These are phyloP conservation scores for Hura crepitans DNA, from an alignment of 441 rosid species.

Conservation along the genomic window DNA sequence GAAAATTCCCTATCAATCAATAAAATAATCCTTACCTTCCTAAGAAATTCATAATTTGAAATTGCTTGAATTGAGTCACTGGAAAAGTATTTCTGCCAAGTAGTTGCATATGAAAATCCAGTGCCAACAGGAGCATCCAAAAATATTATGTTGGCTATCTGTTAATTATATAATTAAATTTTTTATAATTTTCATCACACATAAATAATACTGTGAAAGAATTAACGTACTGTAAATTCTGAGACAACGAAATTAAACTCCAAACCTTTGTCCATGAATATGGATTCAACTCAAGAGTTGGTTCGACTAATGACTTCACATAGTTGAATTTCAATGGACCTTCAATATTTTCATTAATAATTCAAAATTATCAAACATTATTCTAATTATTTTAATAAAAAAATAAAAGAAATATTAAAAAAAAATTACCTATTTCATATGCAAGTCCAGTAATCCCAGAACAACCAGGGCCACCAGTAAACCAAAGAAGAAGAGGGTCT, in stretches of 20 bases:
- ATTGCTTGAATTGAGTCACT: slow-evolving; percentile 24
- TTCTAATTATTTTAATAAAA: too few relatives aligned
- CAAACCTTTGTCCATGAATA: slow-evolving; percentile 27
- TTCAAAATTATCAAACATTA: not conserved
- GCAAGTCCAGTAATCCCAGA: slow-evolving; percentile 10
- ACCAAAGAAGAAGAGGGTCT: slow-evolving; percentile 25
- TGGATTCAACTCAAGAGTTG: not conserved
- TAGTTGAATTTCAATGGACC: slow-evolving; percentile 21
- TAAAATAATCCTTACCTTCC: slow-evolving; percentile 24
- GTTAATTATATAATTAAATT: not conserved
- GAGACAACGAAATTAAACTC: not conserved
- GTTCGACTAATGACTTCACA: slow-evolving; percentile 11
- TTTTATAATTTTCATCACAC: too few relatives aligned
- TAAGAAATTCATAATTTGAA: slow-evolving; percentile 23
- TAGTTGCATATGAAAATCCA: slow-evolving; percentile 37
- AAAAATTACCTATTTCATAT: slow-evolving; percentile 16
- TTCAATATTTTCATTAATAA: not conserved
- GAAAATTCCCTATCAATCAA: too few relatives aligned
- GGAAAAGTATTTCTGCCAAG: slow-evolving; percentile 21
- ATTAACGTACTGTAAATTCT: too few relatives aligned
- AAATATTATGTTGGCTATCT: not conserved
- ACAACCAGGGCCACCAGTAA: slow-evolving; percentile 24
- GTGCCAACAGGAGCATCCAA: slow-evolving; percentile 31
- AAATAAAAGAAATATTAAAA: not conserved
- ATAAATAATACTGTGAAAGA: too few relatives aligned